Evolutionary conservation across 2,329 filamentous ascomycete genomes (phyloP).

Genomic region (Penicillium sp.): DNA sequence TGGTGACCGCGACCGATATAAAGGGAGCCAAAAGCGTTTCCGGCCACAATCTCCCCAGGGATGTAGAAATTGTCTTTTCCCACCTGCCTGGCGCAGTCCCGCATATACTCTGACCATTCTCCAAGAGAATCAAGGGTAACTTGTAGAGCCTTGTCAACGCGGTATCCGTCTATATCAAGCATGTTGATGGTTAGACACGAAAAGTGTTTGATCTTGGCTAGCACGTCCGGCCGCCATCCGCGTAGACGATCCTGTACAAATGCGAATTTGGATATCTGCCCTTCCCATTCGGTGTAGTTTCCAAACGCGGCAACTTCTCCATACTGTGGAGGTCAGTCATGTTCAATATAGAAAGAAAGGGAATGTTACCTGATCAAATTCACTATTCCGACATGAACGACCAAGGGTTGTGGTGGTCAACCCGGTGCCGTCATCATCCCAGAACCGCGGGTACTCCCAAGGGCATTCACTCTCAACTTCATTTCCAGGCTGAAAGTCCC

Average conservation of each 20-base stretch:
- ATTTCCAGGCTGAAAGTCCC: constrained; percentile 63
- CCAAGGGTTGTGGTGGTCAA: constrained; percentile 4
- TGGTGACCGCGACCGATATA: constrained; percentile 68
- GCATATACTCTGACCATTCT: constrained; percentile 63
- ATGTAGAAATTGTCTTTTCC: constrained; percentile 70
- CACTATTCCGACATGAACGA: constrained; percentile 52
- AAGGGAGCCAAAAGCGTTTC: constrained; percentile 65
- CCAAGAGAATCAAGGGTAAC: constrained; percentile 66
- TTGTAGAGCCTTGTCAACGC: constrained; percentile 70
- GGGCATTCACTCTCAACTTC: constrained; percentile 58
- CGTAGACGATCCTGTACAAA: constrained; percentile 70
- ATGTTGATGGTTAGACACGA: constrained; percentile 67
- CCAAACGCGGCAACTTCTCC: constrained; percentile 69
- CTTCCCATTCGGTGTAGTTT: constrained; percentile 66
- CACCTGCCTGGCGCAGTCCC: constrained; percentile 61
- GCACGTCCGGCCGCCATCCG: constrained; percentile 65
- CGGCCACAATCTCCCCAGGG: constrained; percentile 68
- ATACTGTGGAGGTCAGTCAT: constrained; percentile 50
- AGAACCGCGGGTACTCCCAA: constrained; percentile 64
- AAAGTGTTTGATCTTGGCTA: constrained; percentile 63
- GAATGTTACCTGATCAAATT: constrained; percentile 58
- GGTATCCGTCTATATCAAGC: constrained; percentile 69
- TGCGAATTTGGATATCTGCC: constrained; percentile 69
- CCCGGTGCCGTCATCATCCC: constrained; percentile 59
- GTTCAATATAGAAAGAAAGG: neutral